phyloP scores from a whole-genome alignment of 441 rosid genomes.

The Bruguiera hainesii region DNA sequence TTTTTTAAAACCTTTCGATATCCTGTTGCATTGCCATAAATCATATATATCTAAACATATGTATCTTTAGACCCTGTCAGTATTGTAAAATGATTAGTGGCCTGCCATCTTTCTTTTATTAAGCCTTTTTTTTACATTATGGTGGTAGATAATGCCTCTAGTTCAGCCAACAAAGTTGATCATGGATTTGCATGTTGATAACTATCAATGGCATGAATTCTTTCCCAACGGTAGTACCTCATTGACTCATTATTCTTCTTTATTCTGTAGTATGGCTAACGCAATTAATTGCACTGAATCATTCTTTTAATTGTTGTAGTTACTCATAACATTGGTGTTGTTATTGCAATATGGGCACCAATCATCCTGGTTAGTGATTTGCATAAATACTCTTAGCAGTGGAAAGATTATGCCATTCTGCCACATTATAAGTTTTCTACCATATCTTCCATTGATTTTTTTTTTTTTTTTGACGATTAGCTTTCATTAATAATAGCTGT shows the following conservation, averaged over 20 bases:
- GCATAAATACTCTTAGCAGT: constrained; percentile 7
- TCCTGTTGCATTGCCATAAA: neutral
- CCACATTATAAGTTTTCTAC: neutral
- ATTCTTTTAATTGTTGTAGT: constrained; percentile 43
- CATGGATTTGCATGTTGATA: constrained; percentile 52
- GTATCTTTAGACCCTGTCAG: no score
- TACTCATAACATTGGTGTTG: constrained; percentile 75
- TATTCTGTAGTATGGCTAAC: constrained; percentile 9
- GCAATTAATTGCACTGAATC: constrained; percentile 16
- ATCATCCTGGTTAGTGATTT: constrained; percentile 69
- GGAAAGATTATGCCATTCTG: constrained; percentile 2
- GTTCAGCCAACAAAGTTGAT: constrained; percentile 74
- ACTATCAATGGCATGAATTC: constrained; percentile 89
- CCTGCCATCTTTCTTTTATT: constrained; percentile 2
- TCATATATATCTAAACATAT: neutral
- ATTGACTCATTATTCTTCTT: constrained; percentile 14
- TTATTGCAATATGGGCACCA: constrained; percentile 96
- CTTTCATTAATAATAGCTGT: constrained; percentile 19
- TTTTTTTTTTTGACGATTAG: no score
- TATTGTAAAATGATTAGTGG: no score
- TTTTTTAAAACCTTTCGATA: neutral
- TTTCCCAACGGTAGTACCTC: constrained; percentile 64
- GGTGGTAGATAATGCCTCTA: constrained; percentile 72
- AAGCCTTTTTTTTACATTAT: constrained; percentile 16
- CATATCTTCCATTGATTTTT: no score